Percentiles rank a stretch among this genome's conserved stretches.
Conservation (phyloP, 129 eudicot species). For the Chrysanthemum lavandulifolium region DNA sequence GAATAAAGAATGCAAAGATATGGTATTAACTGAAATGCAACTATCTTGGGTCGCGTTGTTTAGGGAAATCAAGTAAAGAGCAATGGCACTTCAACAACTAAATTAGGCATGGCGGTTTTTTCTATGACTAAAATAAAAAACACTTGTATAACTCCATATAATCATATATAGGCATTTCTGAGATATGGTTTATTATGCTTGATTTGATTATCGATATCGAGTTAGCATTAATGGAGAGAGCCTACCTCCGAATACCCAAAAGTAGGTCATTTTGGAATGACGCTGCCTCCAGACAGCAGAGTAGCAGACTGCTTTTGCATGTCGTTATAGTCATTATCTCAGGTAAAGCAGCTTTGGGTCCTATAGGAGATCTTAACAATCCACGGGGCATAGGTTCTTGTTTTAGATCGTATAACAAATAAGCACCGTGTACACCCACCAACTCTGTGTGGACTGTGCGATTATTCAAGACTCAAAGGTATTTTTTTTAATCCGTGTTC, state of each 20-base stretch:
- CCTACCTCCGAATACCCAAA: not conserved
- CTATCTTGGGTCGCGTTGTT: not conserved
- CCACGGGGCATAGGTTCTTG: not conserved
- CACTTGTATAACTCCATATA: too few relatives aligned
- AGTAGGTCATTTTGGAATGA: too few relatives aligned
- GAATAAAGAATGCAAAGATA: constrained; percentile 2
- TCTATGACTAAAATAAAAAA: not conserved
- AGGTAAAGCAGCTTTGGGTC: not conserved
- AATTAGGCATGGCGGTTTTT: not conserved
- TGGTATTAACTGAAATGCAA: not conserved
- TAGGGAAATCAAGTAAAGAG: not conserved
- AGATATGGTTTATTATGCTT: not conserved
- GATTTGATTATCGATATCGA: not conserved
- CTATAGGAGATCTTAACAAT: not conserved
- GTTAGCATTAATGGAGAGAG: not conserved
- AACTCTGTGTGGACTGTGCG: constrained; percentile 3
- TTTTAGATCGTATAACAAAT: not conserved
- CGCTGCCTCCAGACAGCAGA: too few relatives aligned
- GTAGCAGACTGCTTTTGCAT: too few relatives aligned
- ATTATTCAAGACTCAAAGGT: constrained; percentile 5
- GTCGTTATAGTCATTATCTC: not conserved
- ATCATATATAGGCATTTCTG: too few relatives aligned
- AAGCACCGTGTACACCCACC: not conserved
- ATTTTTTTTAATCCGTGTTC: not conserved
- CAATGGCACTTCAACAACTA: constrained; percentile 1